Evolutionary conservation across 2,329 filamentous ascomycete species (phyloP).

Genomic region (Pseudogymnoascus sp.): DNA sequence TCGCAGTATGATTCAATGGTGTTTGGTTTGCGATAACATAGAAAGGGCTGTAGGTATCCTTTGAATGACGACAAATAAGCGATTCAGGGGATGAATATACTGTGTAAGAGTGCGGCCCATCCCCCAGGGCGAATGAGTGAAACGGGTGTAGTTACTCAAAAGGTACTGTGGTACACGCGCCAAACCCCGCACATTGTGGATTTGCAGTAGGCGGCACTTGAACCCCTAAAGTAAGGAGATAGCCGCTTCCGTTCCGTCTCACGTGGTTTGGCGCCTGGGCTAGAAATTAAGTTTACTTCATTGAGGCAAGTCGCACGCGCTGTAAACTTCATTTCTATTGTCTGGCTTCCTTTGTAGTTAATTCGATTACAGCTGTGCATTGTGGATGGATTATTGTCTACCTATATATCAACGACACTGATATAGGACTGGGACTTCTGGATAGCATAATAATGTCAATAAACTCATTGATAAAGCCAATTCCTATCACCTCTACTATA

Average conservation of each 20-base stretch:
- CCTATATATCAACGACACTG: not conserved
- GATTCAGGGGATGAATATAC: conserved; percentile 2
- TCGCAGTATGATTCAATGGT: not conserved
- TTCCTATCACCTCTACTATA: conserved; percentile 3
- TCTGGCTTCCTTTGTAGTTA: not conserved
- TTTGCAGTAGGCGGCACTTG: not conserved
- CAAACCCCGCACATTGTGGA: conserved; percentile 9
- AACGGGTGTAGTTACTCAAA: not conserved
- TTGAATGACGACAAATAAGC: conserved; percentile 3
- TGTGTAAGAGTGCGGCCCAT: not conserved
- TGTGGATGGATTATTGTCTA: not conserved
- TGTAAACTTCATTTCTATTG: not conserved
- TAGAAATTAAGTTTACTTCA: not conserved
- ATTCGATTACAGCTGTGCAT: not conserved
- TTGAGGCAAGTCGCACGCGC: not conserved
- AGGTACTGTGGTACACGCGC: conserved; percentile 4
- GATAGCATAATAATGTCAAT: not conserved
- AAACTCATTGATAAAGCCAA: not conserved
- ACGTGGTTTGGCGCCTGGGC: not conserved
- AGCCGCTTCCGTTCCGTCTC: conserved; percentile 4
- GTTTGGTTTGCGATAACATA: not conserved
- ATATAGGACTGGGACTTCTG: too few species aligned
- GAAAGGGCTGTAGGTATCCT: not conserved
- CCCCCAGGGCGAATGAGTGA: not conserved
- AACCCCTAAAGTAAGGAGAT: conserved; percentile 7